phyloP scores from a whole-genome alignment of 352 stramenopile species.

The Phytophthora quininea region DNA sequence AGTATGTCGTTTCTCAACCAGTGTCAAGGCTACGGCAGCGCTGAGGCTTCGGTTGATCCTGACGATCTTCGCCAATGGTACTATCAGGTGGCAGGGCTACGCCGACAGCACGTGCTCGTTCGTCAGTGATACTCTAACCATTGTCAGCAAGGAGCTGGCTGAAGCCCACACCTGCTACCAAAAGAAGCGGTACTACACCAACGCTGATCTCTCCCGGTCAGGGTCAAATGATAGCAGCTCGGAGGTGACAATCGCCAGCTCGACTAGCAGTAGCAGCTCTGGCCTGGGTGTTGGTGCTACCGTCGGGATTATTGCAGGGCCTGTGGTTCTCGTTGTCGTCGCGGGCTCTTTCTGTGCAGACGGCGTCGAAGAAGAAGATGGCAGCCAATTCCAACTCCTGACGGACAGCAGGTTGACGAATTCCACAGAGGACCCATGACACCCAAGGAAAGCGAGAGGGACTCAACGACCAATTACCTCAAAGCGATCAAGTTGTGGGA shows the following conservation, averaged over 20 bases:
- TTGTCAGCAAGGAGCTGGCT: slow-evolving; percentile 22
- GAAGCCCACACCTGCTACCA: slow-evolving; percentile 25
- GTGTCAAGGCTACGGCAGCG: slow-evolving; percentile 18
- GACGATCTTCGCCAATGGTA: slow-evolving; percentile 29
- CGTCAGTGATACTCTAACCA: slow-evolving; percentile 15
- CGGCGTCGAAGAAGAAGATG: too few relatives aligned
- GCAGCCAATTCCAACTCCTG: too few relatives aligned
- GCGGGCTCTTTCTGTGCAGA: slow-evolving; percentile 15
- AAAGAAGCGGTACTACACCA: slow-evolving; percentile 28
- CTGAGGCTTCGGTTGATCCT: slow-evolving; percentile 22
- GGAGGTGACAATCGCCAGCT: neutral
- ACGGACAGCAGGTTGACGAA: neutral
- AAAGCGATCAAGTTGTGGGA: slow-evolving; percentile 31
- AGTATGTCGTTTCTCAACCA: neutral
- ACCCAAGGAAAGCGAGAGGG: slow-evolving; percentile 20
- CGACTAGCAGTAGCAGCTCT: neutral
- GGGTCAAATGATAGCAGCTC: neutral
- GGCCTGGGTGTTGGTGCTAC: slow-evolving; percentile 13
- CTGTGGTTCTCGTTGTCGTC: slow-evolving; percentile 23
- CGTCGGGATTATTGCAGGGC: slow-evolving; percentile 24
- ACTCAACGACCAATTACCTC: slow-evolving; percentile 24
- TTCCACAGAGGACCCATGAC: slow-evolving; percentile 20
- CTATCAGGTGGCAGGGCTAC: slow-evolving; percentile 19
- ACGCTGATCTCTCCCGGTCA: slow-evolving; percentile 12
- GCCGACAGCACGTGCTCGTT: slow-evolving; percentile 18